Evolutionary conservation across 2,329 filamentous ascomycete genomes (phyloP), one percentile per base, ranked within the genome.

Genomic region (Pyrenophora teres): DNA sequence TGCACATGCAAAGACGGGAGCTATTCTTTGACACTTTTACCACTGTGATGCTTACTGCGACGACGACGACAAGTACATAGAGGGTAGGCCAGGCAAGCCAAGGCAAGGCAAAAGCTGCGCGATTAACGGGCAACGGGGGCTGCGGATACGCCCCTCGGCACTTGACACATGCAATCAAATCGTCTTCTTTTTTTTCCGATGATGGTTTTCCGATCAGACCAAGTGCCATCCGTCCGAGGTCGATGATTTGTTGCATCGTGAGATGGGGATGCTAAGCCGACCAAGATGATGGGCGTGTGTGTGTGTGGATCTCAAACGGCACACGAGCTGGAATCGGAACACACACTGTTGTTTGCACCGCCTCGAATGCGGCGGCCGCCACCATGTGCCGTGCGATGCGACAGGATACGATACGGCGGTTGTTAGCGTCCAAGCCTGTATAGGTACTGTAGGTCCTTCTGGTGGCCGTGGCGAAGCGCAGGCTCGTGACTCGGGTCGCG

Each of bases 271-370:
- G 18, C 42, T 54, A 46, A 38, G 42, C 54, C 51, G 37, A 52
- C 45, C 37, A 38, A 27, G 33, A 12, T 30, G 27, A 43, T 21
- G 39, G 40, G 52, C 58, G 63, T 60, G 63, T 59, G 39, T 56
- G 9, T 32, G 50, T 46, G 50, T 49, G 56, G 56, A 57, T 52
- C 31, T 46, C 30, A 51, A 54, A 44, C 40, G n/a, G 37, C 46
- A 37, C 51, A 65, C 67, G 67, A 65, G 54, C 60, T 64, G 56
- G 57, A 63, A 67, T 60, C 65, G 67, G 67, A 67, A 64, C 59
- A 49, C 40, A 15, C 15, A 15, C 15, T 15, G 15, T 15, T 40
- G 37, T 55, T 41, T 59, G 64, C 64, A 67, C 64, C 54, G 64
- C 62, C 62, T 63, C 54, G 2, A 15, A 30, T 50, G 48, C 47